Conservation (phyloP, 1,139 yeast species). For the Debaryomycetaceae sp. region DNA sequence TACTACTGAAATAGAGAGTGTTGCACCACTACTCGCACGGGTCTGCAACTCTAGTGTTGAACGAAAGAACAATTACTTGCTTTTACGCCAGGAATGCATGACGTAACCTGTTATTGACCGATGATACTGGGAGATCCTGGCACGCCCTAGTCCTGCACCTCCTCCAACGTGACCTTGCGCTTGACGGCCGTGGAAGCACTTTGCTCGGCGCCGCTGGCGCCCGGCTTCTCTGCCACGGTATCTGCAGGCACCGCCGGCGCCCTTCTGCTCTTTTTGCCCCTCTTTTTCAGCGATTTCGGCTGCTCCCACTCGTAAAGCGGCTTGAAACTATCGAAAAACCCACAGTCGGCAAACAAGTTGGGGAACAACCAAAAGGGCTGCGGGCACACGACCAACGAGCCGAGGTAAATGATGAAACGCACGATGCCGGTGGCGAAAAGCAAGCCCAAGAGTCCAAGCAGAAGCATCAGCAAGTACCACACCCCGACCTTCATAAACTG, state of each 20-base stretch:
- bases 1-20: not conserved
- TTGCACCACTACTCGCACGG: not conserved
- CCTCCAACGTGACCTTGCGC: slow-evolving; percentile 25
- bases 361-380: slow-evolving; percentile 94
- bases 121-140: slow-evolving; percentile 1
- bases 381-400: slow-evolving; percentile 48
- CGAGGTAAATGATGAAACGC: slow-evolving; percentile 59
- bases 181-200: slow-evolving; percentile 7
- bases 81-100: not conserved
- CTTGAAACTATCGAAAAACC: slow-evolving; percentile 81
- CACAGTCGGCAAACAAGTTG: slow-evolving; percentile 89
- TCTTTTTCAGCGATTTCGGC: slow-evolving; percentile 18
- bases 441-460: slow-evolving; percentile 62
- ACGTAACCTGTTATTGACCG: not conserved
- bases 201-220: slow-evolving; percentile 3
- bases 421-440: slow-evolving; percentile 74
- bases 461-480: slow-evolving; percentile 77
- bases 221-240: slow-evolving; percentile 3
- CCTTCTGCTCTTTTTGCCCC: slow-evolving; percentile 11
- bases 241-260: slow-evolving; percentile 4
- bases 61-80: not conserved
- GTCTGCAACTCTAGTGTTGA: not conserved
- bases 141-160: slow-evolving; percentile 30
- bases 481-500: slow-evolving; percentile 78
- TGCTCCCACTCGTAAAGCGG: slow-evolving; percentile 87